Evolutionary conservation across 352 stramenopile species (phyloP), one percentile per base, ranked within the genome.

Genomic region (Phytophthora tentaculata): DNA sequence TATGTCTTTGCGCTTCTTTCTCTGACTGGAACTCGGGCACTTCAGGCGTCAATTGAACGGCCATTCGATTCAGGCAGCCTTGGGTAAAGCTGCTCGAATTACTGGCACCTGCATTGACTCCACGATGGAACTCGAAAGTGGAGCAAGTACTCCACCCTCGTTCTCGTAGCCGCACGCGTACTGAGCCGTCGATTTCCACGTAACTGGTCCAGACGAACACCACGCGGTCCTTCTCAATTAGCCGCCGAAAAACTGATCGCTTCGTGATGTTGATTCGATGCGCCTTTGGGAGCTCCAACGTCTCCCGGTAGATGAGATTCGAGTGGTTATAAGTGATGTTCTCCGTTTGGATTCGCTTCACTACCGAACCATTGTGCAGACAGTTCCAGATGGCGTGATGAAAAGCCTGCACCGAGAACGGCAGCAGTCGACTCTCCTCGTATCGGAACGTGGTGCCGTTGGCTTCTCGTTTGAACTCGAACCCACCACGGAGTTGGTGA

Each of bases 191-290:
- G 17, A 76, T 80, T 35, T 80, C 52, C 1, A 82, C 61, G 32
- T 69, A 56, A 12, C 60, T 64, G 28, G 47, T 69, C 67, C 74
- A 81, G 10, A 81, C 63, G 17, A 75, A 69, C 4, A 77, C 55
- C n/a, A 79, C 55, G 19, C 67, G 62, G 9, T 73, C 58, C 5
- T 66, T 23, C 43, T 79, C 71, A 14, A 71, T 47, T n/a, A 68
- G 61, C 2, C 71, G 74, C 20, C 61, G 59, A 20, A 81, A 68
- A 23, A 58, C 67, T 9, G 50, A 29, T 24, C 63, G 44, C 14
- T 75, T 74, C 9, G 49, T 77, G 12, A 79, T 5, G 16, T n/a
- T 53, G 16, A 71, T 60, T 5, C 17, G 51, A 39, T 62, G 56
- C 8, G 52, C 45, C 22, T 65, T 73, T 20, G 71, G 14, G 2